Conservation (phyloP, 2,329 filamentous ascomycete genomes). For the Diaporthe eres region DNA sequence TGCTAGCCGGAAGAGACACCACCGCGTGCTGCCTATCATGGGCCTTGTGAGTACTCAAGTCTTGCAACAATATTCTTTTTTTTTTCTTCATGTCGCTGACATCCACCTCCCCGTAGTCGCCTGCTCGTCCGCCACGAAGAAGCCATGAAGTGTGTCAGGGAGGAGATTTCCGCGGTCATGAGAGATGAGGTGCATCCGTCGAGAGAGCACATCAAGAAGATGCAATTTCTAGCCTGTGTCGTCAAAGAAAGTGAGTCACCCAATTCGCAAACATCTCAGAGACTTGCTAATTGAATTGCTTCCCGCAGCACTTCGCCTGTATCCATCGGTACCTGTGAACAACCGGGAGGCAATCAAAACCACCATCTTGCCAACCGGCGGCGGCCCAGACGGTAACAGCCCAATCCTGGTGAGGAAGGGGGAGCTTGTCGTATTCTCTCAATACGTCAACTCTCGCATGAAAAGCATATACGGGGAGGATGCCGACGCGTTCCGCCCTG, state of each 20-base stretch:
- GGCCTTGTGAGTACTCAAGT: slow-evolving; percentile 40
- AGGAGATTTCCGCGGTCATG: slow-evolving; percentile 42
- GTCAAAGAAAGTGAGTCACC: slow-evolving; percentile 36
- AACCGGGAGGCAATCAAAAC: slow-evolving; percentile 47
- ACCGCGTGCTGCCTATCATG: slow-evolving; percentile 46
- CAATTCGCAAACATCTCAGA: not conserved
- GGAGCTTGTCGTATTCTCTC: slow-evolving; percentile 47
- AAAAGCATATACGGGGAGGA: slow-evolving; percentile 54
- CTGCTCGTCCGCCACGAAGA: slow-evolving; percentile 45
- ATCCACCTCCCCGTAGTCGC: not conserved
- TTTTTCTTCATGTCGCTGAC: not conserved
- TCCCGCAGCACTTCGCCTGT: slow-evolving; percentile 48
- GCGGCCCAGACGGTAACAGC: slow-evolving; percentile 50
- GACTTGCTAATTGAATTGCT: not conserved
- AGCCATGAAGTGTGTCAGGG: slow-evolving; percentile 42
- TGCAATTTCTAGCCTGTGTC: slow-evolving; percentile 43
- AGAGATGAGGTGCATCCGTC: slow-evolving; percentile 37
- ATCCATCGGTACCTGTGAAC: slow-evolving; percentile 53
- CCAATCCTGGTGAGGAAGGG: slow-evolving; percentile 51
- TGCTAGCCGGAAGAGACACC: slow-evolving; percentile 45
- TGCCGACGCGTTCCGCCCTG: slow-evolving; percentile 52
- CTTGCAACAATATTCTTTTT: not conserved
- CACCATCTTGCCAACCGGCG: slow-evolving; percentile 53
- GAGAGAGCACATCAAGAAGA: not conserved
- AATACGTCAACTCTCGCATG: slow-evolving; percentile 51